phyloP scores from a whole-genome alignment of 2,329 filamentous ascomycete genomes.

The Fusarium tupiense region DNA sequence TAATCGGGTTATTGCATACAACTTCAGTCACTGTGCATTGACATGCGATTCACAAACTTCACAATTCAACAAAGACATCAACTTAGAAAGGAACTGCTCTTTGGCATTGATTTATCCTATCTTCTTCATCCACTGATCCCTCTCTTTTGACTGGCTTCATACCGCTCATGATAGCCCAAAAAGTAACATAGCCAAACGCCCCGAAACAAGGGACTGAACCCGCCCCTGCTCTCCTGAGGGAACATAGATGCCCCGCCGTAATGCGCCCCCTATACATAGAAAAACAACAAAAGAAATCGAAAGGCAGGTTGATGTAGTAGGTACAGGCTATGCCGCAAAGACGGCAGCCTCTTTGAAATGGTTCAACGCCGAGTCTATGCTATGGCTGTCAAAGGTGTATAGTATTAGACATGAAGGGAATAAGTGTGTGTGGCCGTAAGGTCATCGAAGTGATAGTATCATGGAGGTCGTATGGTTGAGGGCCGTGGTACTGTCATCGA shows the following conservation, averaged over 20 bases:
- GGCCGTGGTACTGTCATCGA: slow-evolving; percentile 42
- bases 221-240: slow-evolving; percentile 34
- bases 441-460: slow-evolving; percentile 43
- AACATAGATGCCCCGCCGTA: slow-evolving; percentile 35
- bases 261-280: slow-evolving; percentile 44
- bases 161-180: slow-evolving; percentile 42
- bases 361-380: slow-evolving; percentile 50
- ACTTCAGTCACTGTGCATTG: not conserved
- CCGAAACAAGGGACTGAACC: slow-evolving; percentile 34
- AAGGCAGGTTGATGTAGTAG: slow-evolving; percentile 40
- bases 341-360: slow-evolving; percentile 33
- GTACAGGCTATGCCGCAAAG: slow-evolving; percentile 40
- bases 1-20: not conserved
- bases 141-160: slow-evolving; percentile 42
- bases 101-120: slow-evolving; percentile 40
- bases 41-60: not conserved
- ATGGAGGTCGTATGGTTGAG: slow-evolving; percentile 27
- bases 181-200: slow-evolving; percentile 40
- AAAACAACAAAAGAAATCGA: slow-evolving; percentile 36
- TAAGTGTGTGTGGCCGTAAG: slow-evolving; percentile 33
- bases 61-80: not conserved
- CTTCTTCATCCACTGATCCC: slow-evolving; percentile 29
- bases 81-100: slow-evolving; percentile 35
- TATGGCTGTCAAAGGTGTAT: slow-evolving; percentile 42
- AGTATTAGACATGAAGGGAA: slow-evolving; percentile 44